Base-by-base conservation (phyloP, 306 rosid species). In the Morella rubra region DNA sequence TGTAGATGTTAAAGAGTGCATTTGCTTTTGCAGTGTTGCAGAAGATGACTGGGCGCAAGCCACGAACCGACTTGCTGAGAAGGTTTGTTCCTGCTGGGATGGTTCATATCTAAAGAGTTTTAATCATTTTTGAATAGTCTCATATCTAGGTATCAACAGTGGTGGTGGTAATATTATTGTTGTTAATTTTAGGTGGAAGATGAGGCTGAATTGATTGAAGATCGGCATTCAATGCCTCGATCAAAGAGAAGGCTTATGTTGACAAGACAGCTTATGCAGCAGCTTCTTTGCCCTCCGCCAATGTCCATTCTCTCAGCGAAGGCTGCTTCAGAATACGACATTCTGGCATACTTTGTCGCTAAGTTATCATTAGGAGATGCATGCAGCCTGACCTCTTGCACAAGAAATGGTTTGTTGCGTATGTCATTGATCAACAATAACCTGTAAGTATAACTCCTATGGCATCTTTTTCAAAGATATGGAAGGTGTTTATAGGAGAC, bases 201-300 rank as follows among this genome's bases (percentile, higher is more conserved):
- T 80, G 87, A 70, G 49, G 71, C 42, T 73, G 84, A 61, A 72
- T 71, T 71, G 69, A 67, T 73, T 56, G 91, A 82, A 73, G 85
- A 74, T 73, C 73, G 78, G 55, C 68, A 19, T 5, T 78, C 58
- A 1, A 76, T 59, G 75, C 73, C 73, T 54, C 84, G 75, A 71
- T 72, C 85, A 27, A 87, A 87, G 83, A 81, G 84, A 81, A 87
- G 91, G 82, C 85, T 87, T 32, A 71, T 81, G 50, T 73, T 52
- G 73, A 81, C 91, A 73, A 81, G 84, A 70, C 81, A 76, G 83
- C 73, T 81, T 44, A 73, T 85, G 83, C 91, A 87, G 84, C 89
- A 85, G 51, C 59, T 87, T 77, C 81, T 87, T 42, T 55, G 74
- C 71, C 87, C 91, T 22, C 75, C 87, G 65, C 86, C 89, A 12